phyloP scores from a whole-genome alignment of 2,329 filamentous ascomycete species.

The Arthrobotrys iridis region DNA sequence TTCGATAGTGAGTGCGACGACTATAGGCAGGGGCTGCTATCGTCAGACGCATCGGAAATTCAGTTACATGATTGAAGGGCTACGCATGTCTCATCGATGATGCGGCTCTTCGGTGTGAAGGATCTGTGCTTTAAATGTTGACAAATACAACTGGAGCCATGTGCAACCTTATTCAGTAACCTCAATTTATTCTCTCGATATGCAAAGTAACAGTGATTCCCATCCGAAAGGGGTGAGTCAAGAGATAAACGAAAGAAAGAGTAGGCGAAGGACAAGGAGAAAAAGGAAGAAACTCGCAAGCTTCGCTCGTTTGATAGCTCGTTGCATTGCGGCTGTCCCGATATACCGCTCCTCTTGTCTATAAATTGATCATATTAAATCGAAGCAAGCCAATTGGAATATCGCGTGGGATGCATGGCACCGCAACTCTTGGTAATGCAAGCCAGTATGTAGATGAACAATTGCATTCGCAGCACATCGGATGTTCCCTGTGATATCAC shows the following conservation, averaged over 20 bases:
- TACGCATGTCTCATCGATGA: conserved; percentile 28
- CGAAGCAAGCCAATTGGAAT: conserved; percentile 5
- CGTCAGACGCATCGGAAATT: conserved; percentile 24
- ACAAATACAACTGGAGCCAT: conserved; percentile 42
- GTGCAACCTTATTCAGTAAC: conserved; percentile 48
- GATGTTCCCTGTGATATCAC: conserved; percentile 28
- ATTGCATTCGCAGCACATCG: conserved; percentile 39
- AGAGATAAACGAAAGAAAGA: conserved; percentile 29
- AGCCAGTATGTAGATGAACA: conserved; percentile 9
- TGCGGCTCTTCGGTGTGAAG: conserved; percentile 50
- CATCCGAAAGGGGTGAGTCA: conserved; percentile 30
- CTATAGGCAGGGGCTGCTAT: conserved; percentile 30
- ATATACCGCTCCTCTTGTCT: background rate
- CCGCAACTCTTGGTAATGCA: conserved; percentile 25
- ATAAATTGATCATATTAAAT: conserved; percentile 7
- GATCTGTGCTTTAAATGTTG: conserved; percentile 44
- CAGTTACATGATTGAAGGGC: background rate
- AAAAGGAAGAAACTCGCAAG: conserved; percentile 15
- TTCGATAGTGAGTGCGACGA: conserved; percentile 53
- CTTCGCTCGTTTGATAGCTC: conserved; percentile 6
- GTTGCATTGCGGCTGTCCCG: conserved; percentile 19
- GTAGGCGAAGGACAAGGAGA: conserved; percentile 16
- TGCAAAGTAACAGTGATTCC: conserved; percentile 19
- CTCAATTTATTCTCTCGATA: conserved; percentile 9
- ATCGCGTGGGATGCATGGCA: background rate